Percentiles rank a stretch among this genome's conserved stretches.
These are phyloP conservation scores for Phytophthora sojae DNA, from an alignment of 352 stramenopile species.

Conservation along the genomic window DNA sequence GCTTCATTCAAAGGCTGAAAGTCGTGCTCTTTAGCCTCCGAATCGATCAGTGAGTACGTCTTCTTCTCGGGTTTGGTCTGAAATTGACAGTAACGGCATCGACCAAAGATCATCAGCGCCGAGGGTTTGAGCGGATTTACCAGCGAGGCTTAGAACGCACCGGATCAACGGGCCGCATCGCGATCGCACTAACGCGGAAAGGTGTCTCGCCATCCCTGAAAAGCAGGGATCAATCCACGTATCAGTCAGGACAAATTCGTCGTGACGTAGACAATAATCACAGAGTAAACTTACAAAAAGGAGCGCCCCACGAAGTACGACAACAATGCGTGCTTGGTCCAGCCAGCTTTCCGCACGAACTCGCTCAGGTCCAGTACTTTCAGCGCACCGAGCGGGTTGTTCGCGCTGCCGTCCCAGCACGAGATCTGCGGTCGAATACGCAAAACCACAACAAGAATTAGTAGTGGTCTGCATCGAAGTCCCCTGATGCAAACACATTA, in stretches of 20 bases:
- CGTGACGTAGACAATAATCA: background rate
- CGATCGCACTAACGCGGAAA: conserved; percentile 61
- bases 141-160: conserved; percentile 26
- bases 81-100: background rate
- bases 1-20: conserved; percentile 63
- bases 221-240: background rate
- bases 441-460: background rate
- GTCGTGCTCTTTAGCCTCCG: conserved; percentile 47
- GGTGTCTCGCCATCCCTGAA: conserved; percentile 51
- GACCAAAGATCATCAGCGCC: background rate
- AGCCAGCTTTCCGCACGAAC: conserved; percentile 76
- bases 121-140: background rate
- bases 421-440: conserved; percentile 50
- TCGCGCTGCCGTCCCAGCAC: conserved; percentile 66
- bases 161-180: conserved; percentile 51
- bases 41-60: conserved; percentile 63
- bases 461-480: background rate
- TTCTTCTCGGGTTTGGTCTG: conserved; percentile 72
- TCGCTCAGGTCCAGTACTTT: conserved; percentile 78
- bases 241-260: background rate
- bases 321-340: conserved; percentile 73
- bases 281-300: conserved; percentile 54
- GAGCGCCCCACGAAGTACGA: conserved; percentile 77
- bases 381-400: conserved; percentile 45
- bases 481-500: conserved; percentile 9